Percentiles rank a stretch among this genome's conserved stretches.
These are phyloP conservation scores for Brasenia schreberi DNA, from an alignment of 164 flowering plant genomes.

Conservation along the genomic window DNA sequence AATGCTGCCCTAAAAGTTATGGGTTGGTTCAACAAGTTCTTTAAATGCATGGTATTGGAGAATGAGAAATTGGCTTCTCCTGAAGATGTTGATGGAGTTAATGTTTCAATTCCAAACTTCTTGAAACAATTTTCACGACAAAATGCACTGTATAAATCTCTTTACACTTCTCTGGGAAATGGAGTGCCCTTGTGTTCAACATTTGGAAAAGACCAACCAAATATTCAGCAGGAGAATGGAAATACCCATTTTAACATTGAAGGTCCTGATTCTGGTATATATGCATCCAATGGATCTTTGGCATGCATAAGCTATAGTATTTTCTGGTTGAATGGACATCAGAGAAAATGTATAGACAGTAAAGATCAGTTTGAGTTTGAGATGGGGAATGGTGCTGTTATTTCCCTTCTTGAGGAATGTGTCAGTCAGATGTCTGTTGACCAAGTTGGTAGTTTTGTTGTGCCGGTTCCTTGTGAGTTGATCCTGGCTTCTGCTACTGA, in stretches of 20 bases:
- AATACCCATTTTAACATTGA: constrained; percentile 16
- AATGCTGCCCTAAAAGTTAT: constrained; percentile 55
- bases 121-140: constrained; percentile 23
- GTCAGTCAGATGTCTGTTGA: constrained; percentile 61
- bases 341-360: constrained; percentile 53
- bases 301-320: constrained; percentile 47
- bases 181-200: not conserved
- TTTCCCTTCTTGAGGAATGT: constrained; percentile 49
- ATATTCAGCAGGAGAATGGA: constrained; percentile 11
- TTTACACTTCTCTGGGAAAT: not conserved
- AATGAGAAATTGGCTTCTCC: constrained; percentile 23
- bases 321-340: constrained; percentile 26
- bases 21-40: constrained; percentile 44
- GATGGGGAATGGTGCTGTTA: constrained; percentile 60
- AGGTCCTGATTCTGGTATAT: constrained; percentile 48
- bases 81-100: constrained; percentile 21
- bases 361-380: constrained; percentile 80
- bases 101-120: constrained; percentile 21
- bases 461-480: constrained; percentile 31
- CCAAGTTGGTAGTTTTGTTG: constrained; percentile 45
- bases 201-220: not conserved
- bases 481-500: constrained; percentile 58
- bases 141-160: not conserved
- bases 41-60: constrained; percentile 31
- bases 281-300: constrained; percentile 49